Evolutionary conservation across 108 stramenopile species (phyloP).

Genomic region (Cyclotella baltica): DNA sequence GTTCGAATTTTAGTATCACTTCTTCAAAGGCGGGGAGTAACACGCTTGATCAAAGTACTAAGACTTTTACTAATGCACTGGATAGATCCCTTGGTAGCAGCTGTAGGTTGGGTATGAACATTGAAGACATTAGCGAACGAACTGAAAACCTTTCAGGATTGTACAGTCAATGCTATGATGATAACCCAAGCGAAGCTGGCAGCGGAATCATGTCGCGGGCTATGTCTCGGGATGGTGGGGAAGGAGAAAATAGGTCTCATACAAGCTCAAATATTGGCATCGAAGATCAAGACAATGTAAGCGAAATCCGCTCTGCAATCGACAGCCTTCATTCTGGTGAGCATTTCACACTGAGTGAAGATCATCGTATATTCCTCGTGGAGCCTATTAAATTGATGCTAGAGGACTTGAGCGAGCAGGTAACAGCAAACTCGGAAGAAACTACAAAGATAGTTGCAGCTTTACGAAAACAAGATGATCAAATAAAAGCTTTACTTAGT

Average conservation of each 20-base stretch:
- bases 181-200: background rate
- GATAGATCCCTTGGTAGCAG: too few relatives aligned
- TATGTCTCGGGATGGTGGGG: background rate
- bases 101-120: background rate
- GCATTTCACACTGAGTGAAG: background rate
- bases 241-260: background rate
- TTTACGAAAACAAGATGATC: constrained; percentile 24
- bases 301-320: constrained; percentile 1
- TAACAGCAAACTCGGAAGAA: constrained; percentile 1
- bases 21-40: background rate
- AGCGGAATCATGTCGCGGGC: background rate
- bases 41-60: background rate
- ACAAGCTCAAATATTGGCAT: background rate
- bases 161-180: background rate
- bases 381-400: background rate
- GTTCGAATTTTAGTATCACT: background rate
- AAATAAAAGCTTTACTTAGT: constrained; percentile 1
- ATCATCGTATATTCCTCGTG: background rate
- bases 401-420: background rate
- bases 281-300: background rate
- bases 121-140: background rate
- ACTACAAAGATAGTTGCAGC: background rate
- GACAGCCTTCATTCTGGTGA: background rate
- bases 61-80: too few relatives aligned
- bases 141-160: background rate